These are phyloP conservation scores for Didymella lethalis DNA, from an alignment of 2,329 filamentous ascomycete species.

Conservation along the genomic window DNA sequence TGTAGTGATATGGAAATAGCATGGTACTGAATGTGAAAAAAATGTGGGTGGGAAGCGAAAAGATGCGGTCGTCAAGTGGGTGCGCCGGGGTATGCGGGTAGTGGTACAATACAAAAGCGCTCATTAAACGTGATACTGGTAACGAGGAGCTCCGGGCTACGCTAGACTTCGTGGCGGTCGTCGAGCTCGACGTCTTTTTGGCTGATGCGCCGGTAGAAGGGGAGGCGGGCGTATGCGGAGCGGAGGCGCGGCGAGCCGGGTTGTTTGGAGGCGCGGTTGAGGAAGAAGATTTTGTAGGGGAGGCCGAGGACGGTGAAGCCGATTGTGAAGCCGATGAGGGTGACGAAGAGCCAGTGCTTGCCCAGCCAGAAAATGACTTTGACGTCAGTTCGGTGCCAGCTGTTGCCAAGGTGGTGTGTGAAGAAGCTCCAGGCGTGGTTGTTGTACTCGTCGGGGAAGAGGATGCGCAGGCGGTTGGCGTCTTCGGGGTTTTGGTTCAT, in stretches of 20 bases:
- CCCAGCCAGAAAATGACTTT: conserved; percentile 71
- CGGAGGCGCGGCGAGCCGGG: conserved; percentile 28
- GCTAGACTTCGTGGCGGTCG: conserved; percentile 48
- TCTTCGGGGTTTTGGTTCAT: conserved; percentile 60
- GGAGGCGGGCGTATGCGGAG: conserved; percentile 38
- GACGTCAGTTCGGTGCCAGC: conserved; percentile 71
- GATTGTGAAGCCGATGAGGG: conserved; percentile 61
- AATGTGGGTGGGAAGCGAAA: no score
- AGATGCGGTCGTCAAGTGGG: conserved; percentile 2
- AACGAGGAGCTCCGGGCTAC: not conserved
- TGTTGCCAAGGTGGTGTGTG: conserved; percentile 69
- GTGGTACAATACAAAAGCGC: conserved; percentile 17
- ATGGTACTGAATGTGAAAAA: conserved; percentile 2
- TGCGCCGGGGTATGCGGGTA: conserved; percentile 20
- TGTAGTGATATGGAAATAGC: conserved; percentile 21
- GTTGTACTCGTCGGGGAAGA: conserved; percentile 76
- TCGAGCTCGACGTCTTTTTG: conserved; percentile 47
- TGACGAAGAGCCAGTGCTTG: conserved; percentile 64
- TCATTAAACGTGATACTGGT: conserved; percentile 15
- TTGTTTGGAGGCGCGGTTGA: conserved; percentile 37
- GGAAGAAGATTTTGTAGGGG: conserved; percentile 61
- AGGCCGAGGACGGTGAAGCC: conserved; percentile 60
- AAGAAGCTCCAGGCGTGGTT: conserved; percentile 76
- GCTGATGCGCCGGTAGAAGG: conserved; percentile 49
- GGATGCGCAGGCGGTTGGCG: conserved; percentile 67